Base-by-base conservation (phyloP, 345 rosid species). In the Salix exigua region DNA sequence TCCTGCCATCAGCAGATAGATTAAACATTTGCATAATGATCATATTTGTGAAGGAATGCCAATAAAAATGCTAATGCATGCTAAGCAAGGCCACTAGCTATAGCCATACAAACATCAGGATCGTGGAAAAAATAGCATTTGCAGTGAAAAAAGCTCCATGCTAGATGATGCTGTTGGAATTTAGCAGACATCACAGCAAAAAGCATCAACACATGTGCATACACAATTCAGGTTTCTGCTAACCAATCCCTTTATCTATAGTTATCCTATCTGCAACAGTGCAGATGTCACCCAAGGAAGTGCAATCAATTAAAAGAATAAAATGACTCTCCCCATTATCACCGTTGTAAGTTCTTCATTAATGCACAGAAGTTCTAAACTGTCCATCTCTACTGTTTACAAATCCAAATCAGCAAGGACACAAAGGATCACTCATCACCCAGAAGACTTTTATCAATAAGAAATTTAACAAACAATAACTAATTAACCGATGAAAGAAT, bases 1-100 rank as follows among this genome's bases (percentile, higher is more conserved):
- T 93, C 99, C 98, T 96, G 82, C 77, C 74, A 87, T 77, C 70
- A 84, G 79, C 5, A 1, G 78, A 77, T 61, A 71, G 78, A 68
- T 46, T 66, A 14, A 19, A 35, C 25, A 61, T 55, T 23, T 62
- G 66, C 42, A 44, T 61, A 44, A 38, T 66, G 58, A 75, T 42
- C 70, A 50, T 58, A 26, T 48, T 40, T 4, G 25, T 18, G 53
- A 25, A 66, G 73, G 66, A 31, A 80, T 61, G 55, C 64, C 78
- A 38, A 73, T 12, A 67, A 70, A 40, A 21, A 68, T 8, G 23
- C 53, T 42, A 13, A 66, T 28, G 51, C 18, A 48, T 66, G 44
- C 68, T 38, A 79, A 18, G 38, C 63, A 74, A 83, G 65, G 17
- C 61, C 42, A 18, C 53, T 6, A 35, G 71, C 48, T 46, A 35